Evolutionary conservation across 1,139 yeast genomes (phyloP).

Genomic region (Lodderomyces theae): DNA sequence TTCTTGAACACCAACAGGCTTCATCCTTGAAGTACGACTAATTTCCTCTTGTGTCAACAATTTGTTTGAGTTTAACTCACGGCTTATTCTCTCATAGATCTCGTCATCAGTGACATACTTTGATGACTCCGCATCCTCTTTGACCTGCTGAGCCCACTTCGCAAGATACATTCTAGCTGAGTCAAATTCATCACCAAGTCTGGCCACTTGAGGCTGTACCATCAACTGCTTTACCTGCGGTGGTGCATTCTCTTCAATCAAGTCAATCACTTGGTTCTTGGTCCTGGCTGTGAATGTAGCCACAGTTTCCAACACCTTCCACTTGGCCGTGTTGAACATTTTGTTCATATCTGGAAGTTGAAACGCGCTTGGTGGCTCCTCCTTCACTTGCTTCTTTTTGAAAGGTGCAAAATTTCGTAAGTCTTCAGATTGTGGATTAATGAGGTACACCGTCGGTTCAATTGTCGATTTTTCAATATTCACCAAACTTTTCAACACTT

Average conservation of each 20-base stretch:
- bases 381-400: slow-evolving; percentile 15
- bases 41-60: slow-evolving; percentile 61
- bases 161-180: slow-evolving; percentile 89
- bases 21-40: slow-evolving; percentile 58
- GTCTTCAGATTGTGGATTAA: slow-evolving; percentile 81
- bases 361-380: slow-evolving; percentile 19
- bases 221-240: slow-evolving; percentile 61
- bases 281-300: slow-evolving; percentile 79
- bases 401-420: slow-evolving; percentile 73
- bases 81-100: slow-evolving; percentile 56
- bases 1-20: slow-evolving; percentile 65
- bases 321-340: slow-evolving; percentile 66
- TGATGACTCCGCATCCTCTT: slow-evolving; percentile 82
- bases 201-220: slow-evolving; percentile 75
- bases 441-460: slow-evolving; percentile 68
- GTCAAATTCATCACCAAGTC: slow-evolving; percentile 86
- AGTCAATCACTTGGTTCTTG: slow-evolving; percentile 54
- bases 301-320: slow-evolving; percentile 82
- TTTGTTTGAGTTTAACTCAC: slow-evolving; percentile 66
- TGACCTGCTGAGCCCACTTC: slow-evolving; percentile 95
- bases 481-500: slow-evolving; percentile 50
- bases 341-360: slow-evolving; percentile 43
- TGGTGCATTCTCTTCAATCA: slow-evolving; percentile 67
- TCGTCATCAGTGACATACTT: slow-evolving; percentile 58
- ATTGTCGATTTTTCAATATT: slow-evolving; percentile 65